Conservation (phyloP, 257 asterid genomes). For the Misopates orontium region DNA sequence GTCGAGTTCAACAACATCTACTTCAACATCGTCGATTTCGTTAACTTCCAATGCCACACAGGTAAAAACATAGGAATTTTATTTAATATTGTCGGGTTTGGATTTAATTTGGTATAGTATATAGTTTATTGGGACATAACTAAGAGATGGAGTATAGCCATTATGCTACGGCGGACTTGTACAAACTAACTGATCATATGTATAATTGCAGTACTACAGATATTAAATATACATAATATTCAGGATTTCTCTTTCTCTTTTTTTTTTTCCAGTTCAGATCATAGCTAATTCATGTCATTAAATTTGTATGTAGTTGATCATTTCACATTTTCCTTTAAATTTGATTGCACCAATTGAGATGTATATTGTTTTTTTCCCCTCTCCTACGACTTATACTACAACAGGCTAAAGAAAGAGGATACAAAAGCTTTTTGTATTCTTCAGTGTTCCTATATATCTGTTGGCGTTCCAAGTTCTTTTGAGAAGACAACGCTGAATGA, state of each 20-base stretch:
- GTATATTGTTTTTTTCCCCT: not conserved
- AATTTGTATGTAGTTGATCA: not conserved
- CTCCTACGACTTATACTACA: not conserved
- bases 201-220: not conserved
- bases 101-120: not conserved
- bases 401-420: constrained; percentile 49
- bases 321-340: not conserved
- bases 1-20: too few species aligned
- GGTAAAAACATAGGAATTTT: constrained; percentile 41
- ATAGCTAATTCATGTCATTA: not conserved
- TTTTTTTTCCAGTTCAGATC: too few species aligned
- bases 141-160: not conserved
- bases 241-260: too few species aligned
- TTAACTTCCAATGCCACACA: constrained; percentile 51
- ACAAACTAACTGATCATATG: not conserved
- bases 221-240: too few species aligned
- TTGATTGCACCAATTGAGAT: too few species aligned
- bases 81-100: not conserved
- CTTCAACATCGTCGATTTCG: too few species aligned
- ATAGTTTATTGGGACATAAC: not conserved
- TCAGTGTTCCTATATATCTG: constrained; percentile 42
- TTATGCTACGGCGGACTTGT: not conserved
- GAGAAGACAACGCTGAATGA: constrained; percentile 29
- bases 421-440: constrained; percentile 34
- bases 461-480: constrained; percentile 44